Evolutionary conservation across 768 basidiomycete genomes (phyloP), one percentile per base, ranked within the genome.

Genomic region (Lactifluus echinatus): DNA sequence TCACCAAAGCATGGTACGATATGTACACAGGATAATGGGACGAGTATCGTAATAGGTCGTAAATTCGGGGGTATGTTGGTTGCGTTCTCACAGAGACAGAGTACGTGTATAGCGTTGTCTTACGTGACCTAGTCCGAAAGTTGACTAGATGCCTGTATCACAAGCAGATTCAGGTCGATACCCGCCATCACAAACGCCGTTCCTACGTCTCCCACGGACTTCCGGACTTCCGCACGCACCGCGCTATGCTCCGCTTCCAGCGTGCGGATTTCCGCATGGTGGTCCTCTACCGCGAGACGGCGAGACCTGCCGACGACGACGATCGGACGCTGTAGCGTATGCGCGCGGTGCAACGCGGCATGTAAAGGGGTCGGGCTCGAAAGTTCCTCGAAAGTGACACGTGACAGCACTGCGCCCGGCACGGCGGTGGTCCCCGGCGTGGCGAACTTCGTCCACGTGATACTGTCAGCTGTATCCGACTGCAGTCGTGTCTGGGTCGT

Each of bases 161-260:
- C 86, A 34, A 89, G 72, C 39, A 89, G 64, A 19, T 81, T 86
- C 42, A 76, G 74, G 34, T 78, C 79, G 50, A 75, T 73, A 1
- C 79, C 80, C 6, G 81, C 75, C 2, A 84, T 73, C 12, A 93
- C 80, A 67, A 94, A 80, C 44, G 84, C 84, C 39, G 85, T 80
- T 2, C 83, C 89, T 17, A 89, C 84, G 67, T 94, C 89, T 2
- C 94, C 94, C 24, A 95, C 75, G 21, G 93, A 92, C 73, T 87
- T 86, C 67, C 78, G 75, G 57, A 93, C 81, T 66, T 89, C 88
- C 3, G 74, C 66, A 0, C 79, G 78, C 4, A 85, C 74, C 28
- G 66, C 64, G 4, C 77, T 80, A 62, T 84, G 75, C 61, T 81
- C 78, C 17, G 79, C 76, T 68, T 84, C 73, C 21, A 93, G 61